phyloP scores from a whole-genome alignment of 2,329 filamentous ascomycete genomes.

The Penicillium carneum region DNA sequence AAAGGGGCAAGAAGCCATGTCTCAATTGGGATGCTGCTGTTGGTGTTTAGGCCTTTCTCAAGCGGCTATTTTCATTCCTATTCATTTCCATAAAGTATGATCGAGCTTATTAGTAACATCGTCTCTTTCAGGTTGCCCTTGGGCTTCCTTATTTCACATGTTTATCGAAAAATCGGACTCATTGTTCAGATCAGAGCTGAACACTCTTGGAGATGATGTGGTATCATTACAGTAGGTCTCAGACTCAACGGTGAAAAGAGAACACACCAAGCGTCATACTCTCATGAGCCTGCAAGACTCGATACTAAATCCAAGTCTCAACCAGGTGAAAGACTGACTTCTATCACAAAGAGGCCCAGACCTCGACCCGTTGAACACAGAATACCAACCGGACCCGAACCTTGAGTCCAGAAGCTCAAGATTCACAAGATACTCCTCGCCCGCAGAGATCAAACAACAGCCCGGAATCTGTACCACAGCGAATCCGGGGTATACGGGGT shows the following conservation, averaged over 20 bases:
- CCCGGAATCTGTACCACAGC: conserved; percentile 14
- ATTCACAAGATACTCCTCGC: neutral
- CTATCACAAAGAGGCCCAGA: conserved; percentile 10
- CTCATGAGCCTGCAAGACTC: conserved; percentile 9
- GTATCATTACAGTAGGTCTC: neutral
- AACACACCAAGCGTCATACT: neutral
- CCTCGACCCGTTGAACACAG: conserved; percentile 11
- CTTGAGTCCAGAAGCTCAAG: neutral
- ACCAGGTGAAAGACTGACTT: neutral
- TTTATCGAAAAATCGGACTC: neutral
- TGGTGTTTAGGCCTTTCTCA: conserved; percentile 23
- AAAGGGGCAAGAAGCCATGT: conserved; percentile 25
- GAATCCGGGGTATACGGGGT: conserved; percentile 23
- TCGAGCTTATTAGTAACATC: neutral
- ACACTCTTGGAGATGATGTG: neutral
- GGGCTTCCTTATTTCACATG: neutral
- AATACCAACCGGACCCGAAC: conserved; percentile 7
- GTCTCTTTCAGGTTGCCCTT: conserved; percentile 12
- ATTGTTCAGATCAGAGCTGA: neutral
- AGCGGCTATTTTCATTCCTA: neutral
- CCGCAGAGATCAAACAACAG: conserved; percentile 6
- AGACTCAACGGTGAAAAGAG: neutral
- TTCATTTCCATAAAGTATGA: conserved; percentile 4
- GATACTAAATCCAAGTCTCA: conserved; percentile 9
- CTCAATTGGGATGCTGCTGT: conserved; percentile 30